A percentile compares a stretch with the other conserved stretches of the same genome.
These are phyloP conservation scores for Stygiomarasmius scandens DNA, from an alignment of 1,284 basidiomycete genomes.

Conservation along the genomic window DNA sequence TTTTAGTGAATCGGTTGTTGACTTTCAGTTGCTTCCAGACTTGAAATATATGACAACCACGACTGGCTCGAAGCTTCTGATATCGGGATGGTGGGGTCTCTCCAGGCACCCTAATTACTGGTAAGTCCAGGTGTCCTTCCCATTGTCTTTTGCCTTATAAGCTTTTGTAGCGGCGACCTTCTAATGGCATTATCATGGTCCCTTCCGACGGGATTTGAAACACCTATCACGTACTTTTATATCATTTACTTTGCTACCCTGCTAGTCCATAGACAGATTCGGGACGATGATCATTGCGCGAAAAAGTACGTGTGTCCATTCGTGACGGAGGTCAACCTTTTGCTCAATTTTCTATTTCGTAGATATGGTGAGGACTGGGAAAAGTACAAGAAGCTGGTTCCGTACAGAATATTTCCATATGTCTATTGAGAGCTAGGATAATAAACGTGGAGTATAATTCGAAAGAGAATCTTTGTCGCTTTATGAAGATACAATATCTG, in stretches of 20 bases:
- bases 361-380: slow-evolving; percentile 77
- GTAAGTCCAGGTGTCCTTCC: slow-evolving; percentile 45
- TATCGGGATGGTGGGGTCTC: slow-evolving; percentile 96
- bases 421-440: slow-evolving; percentile 57
- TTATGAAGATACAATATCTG: no score
- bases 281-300: slow-evolving; percentile 92
- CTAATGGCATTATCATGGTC: slow-evolving; percentile 93
- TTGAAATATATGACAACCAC: slow-evolving; percentile 84
- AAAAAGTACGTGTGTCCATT: slow-evolving; percentile 64
- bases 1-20: no score
- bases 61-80: slow-evolving; percentile 89
- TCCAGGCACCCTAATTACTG: slow-evolving; percentile 94
- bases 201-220: slow-evolving; percentile 88
- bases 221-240: slow-evolving; percentile 97
- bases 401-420: slow-evolving; percentile 87
- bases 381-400: slow-evolving; percentile 83
- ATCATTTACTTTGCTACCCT: slow-evolving; percentile 87
- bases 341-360: not conserved
- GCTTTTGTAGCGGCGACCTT: slow-evolving; percentile 71
- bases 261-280: slow-evolving; percentile 85
- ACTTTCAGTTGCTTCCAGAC: no score
- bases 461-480: no score
- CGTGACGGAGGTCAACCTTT: not conserved
- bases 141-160: not conserved
- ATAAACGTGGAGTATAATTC: no score